Conservation (phyloP, 805 yeast species). For the Clavispora asparagi region DNA sequence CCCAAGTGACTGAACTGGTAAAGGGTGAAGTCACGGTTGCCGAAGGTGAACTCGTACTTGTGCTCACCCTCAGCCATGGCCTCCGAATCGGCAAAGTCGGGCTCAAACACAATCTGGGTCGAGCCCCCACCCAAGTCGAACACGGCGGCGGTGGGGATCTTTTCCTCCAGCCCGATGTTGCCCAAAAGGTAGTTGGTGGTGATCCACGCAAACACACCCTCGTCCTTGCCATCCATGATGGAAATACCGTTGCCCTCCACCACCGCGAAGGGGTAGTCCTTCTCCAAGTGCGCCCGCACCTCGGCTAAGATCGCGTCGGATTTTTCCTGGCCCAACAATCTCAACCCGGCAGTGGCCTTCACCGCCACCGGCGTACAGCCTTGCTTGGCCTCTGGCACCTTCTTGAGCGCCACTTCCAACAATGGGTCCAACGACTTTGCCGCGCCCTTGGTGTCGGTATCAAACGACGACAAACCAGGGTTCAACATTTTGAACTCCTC, state of each 20-base stretch:
- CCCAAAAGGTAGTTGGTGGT: constrained; percentile 92
- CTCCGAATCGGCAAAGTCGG: constrained; percentile 57
- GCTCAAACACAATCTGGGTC: constrained; percentile 97
- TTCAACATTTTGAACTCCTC: constrained; percentile 86
- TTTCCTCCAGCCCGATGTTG: constrained; percentile 78
- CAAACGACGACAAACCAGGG: constrained; percentile 88
- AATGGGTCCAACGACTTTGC: constrained; percentile 87
- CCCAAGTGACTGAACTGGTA: constrained; percentile 96
- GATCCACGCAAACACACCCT: constrained; percentile 99
- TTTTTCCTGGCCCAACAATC: constrained; percentile 75
- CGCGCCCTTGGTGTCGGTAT: constrained; percentile 75
- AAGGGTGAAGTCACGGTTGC: constrained; percentile 70
- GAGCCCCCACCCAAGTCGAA: constrained; percentile 99
- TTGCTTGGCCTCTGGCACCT: constrained; percentile 70
- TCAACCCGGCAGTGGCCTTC: constrained; percentile 96
- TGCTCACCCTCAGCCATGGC: constrained; percentile 82
- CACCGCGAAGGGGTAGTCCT: constrained; percentile 86
- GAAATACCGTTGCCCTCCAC: constrained; percentile 82
- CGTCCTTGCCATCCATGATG: constrained; percentile 94
- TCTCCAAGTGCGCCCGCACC: constrained; percentile 70
- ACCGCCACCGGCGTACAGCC: constrained; percentile 91
- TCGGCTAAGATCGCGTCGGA: constrained; percentile 66
- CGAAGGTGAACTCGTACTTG: constrained; percentile 74
- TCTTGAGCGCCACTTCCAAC: constrained; percentile 65
- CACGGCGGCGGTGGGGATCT: constrained; percentile 88